These are phyloP conservation scores for Phyllosticta citrichinensis DNA, from an alignment of 2,329 filamentous ascomycete species.

Conservation along the genomic window DNA sequence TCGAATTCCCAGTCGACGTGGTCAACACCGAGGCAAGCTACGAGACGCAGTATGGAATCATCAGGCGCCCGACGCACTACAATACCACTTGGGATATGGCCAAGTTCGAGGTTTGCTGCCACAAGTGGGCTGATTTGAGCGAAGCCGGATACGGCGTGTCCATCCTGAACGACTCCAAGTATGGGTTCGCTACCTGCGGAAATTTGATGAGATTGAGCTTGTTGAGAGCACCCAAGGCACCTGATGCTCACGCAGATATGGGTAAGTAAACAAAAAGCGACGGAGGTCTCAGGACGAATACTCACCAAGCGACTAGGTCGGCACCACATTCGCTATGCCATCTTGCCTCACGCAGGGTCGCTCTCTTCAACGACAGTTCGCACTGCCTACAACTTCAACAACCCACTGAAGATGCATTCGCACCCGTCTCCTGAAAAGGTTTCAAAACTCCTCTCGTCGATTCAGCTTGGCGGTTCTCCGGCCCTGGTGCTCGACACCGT, in stretches of 20 bases:
- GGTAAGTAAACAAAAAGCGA: constrained; percentile 26
- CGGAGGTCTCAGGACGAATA: background rate
- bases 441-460: constrained; percentile 37
- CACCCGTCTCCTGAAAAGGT: constrained; percentile 20
- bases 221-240: constrained; percentile 80
- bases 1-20: constrained; percentile 91
- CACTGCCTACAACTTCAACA: constrained; percentile 85
- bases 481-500: constrained; percentile 77
- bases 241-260: constrained; percentile 92
- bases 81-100: constrained; percentile 98
- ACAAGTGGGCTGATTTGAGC: constrained; percentile 86
- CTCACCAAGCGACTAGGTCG: constrained; percentile 31
- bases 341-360: constrained; percentile 70
- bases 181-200: constrained; percentile 84
- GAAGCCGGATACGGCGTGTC: constrained; percentile 85
- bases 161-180: constrained; percentile 91
- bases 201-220: constrained; percentile 84
- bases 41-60: constrained; percentile 87
- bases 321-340: constrained; percentile 81
- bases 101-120: constrained; percentile 93
- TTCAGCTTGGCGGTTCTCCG: constrained; percentile 54
- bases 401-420: constrained; percentile 54
- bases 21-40: constrained; percentile 88
- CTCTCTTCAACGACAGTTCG: constrained; percentile 66
- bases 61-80: constrained; percentile 87